Percentiles rank a stretch among this genome's conserved stretches.
These are phyloP conservation scores for Omphalea diandra DNA, from an alignment of 441 rosid species.

Conservation along the genomic window DNA sequence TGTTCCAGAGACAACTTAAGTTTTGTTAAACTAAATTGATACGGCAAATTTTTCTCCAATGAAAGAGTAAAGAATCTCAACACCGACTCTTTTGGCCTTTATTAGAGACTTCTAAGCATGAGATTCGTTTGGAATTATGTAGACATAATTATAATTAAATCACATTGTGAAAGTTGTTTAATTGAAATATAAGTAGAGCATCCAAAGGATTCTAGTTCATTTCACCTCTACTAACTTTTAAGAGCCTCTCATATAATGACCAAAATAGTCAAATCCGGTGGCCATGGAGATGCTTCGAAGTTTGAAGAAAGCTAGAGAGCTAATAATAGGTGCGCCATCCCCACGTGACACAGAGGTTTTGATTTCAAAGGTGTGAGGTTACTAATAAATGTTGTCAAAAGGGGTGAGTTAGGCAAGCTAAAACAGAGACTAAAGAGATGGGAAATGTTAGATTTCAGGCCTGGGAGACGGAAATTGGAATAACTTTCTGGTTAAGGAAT, in stretches of 20 bases:
- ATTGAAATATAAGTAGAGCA: not conserved
- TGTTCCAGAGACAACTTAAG: no score
- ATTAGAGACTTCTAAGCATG: not conserved
- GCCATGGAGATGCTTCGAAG: conserved; percentile 24
- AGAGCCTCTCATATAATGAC: not conserved
- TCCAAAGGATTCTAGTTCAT: conserved; percentile 5
- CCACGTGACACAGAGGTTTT: not conserved
- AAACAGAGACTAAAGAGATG: not conserved
- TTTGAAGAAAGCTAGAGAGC: conserved; percentile 7
- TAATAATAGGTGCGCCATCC: not conserved
- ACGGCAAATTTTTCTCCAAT: no score
- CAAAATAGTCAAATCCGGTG: conserved; percentile 26
- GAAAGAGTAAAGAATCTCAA: no score
- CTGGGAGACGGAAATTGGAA: no score
- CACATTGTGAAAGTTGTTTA: not conserved
- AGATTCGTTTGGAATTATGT: not conserved
- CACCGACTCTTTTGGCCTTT: not conserved
- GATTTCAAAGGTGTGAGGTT: not conserved
- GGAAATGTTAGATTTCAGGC: not conserved
- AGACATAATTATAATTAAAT: not conserved
- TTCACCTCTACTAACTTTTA: conserved; percentile 1
- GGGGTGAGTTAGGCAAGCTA: not conserved
- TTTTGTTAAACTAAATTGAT: no score
- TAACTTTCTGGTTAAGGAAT: not conserved
- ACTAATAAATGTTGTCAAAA: not conserved